Conservation (phyloP, 768 basidiomycete genomes). For the Mycena amicta region DNA sequence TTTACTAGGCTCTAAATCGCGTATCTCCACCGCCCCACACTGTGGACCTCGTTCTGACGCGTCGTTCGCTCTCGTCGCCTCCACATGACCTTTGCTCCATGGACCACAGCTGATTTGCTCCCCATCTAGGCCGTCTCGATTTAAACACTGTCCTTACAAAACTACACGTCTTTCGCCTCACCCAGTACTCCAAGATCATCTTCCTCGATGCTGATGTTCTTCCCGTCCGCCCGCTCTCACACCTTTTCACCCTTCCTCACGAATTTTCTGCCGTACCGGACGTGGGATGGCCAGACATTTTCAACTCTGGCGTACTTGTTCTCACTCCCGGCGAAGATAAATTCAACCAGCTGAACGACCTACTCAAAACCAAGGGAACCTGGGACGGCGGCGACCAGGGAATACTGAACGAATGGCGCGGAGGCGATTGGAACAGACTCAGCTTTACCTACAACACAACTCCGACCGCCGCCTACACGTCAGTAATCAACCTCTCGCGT, state of each 20-base stretch:
- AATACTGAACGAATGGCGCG: constrained; percentile 93
- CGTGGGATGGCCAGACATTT: constrained; percentile 99
- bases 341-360: constrained; percentile 69
- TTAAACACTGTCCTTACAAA: constrained; percentile 94
- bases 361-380: constrained; percentile 78
- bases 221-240: constrained; percentile 84
- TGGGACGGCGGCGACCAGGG: constrained; percentile 99
- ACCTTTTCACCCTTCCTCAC: constrained; percentile 82
- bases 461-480: constrained; percentile 96
- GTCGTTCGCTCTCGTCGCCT: not conserved
- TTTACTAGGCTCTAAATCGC: constrained; percentile 17
- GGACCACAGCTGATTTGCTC: constrained; percentile 6
- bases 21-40: not conserved
- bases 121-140: constrained; percentile 93
- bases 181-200: constrained; percentile 81
- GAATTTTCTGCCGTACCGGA: constrained; percentile 95
- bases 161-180: constrained; percentile 91
- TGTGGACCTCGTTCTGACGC: constrained; percentile 13
- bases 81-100: constrained; percentile 16
- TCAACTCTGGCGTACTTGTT: constrained; percentile 97
- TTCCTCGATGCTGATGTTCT: constrained; percentile 94
- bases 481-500: constrained; percentile 39
- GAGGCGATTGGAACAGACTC: constrained; percentile 85
- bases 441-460: constrained; percentile 99
- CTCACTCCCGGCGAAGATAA: constrained; percentile 80